phyloP scores from a whole-genome alignment of 176 grass and related monocot species.

The Lolium multiflorum region DNA sequence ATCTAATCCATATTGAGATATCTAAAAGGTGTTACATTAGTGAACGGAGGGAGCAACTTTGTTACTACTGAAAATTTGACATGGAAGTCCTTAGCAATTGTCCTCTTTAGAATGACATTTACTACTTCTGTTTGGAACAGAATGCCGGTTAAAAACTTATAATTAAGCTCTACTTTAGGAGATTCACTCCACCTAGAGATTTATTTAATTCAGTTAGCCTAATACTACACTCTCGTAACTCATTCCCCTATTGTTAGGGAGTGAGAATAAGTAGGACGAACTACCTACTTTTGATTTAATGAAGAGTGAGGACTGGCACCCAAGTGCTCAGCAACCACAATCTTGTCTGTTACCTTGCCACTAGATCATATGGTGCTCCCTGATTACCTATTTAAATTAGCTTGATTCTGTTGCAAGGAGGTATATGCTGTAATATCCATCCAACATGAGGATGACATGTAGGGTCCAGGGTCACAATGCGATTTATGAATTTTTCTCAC shows the following conservation, averaged over 20 bases:
- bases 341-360: not conserved
- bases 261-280: not conserved
- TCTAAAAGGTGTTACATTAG: no score
- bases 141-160: slow-evolving; percentile 36
- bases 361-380: not conserved
- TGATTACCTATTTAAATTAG: slow-evolving; percentile 9
- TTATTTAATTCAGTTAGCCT: slow-evolving; percentile 10
- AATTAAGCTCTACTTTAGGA: not conserved
- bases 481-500: not conserved
- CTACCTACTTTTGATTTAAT: not conserved
- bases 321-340: not conserved
- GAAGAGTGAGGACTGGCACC: slow-evolving; percentile 16
- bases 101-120: slow-evolving; percentile 26
- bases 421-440: not conserved
- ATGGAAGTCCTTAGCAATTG: not conserved
- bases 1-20: no score
- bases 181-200: slow-evolving; percentile 28
- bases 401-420: not conserved
- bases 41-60: no score
- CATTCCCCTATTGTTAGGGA: not conserved
- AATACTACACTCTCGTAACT: not conserved
- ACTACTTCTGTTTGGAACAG: slow-evolving; percentile 28
- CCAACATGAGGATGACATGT: not conserved
- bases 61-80: slow-evolving; percentile 14
- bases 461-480: not conserved